Base-by-base conservation (phyloP, 164 flowering plant genomes). In the Umbilicus rupestris region DNA sequence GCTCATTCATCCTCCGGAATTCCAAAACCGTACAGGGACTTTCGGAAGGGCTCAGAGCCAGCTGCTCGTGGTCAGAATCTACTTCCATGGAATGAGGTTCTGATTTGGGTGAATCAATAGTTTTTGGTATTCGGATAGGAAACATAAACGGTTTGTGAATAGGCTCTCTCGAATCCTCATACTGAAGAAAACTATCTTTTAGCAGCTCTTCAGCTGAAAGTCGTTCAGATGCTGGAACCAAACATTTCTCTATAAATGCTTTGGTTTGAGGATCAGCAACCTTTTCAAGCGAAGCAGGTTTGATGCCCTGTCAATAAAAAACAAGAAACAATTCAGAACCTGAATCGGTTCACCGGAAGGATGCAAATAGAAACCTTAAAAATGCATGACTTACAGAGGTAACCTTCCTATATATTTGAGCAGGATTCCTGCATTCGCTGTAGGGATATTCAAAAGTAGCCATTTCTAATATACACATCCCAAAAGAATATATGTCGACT, bases 71-170 rank as follows among this genome's bases (percentile, higher is more conserved):
- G 31, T 76, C 85, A 45, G 74, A 33, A 74, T 89, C 98, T 30
- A 85, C 70, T 44, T 89, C 96, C 92, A 92, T 81, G 39, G 85
- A 78, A 30, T 68, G 76, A 39, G 86, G 79, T 49, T 69, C 75
- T 37, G 73, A 71, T 29, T 41, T 70, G 29, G 65, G 46, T 28
- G 35, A 8, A 68, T 45, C 68, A 39, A 47, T 12, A 41, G 70
- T 41, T 35, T 47, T 72, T 42, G 71, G 69, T 65, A 49, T 50
- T 45, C 47, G 73, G 33, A 64, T 41, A 26, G 81, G 74, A 55
- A 75, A 47, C 62, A 52, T 66, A 17, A 77, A 20, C 16, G 80
- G 78, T 72, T 69, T 71, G 39, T 52, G 75, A 26, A 58, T 46
- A n/a, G 75, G 77, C 68, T 72, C 84, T 71, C 77, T 81, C 9